Conservation (phyloP, 164 flowering plant species). For the Pachysandra terminalis region DNA sequence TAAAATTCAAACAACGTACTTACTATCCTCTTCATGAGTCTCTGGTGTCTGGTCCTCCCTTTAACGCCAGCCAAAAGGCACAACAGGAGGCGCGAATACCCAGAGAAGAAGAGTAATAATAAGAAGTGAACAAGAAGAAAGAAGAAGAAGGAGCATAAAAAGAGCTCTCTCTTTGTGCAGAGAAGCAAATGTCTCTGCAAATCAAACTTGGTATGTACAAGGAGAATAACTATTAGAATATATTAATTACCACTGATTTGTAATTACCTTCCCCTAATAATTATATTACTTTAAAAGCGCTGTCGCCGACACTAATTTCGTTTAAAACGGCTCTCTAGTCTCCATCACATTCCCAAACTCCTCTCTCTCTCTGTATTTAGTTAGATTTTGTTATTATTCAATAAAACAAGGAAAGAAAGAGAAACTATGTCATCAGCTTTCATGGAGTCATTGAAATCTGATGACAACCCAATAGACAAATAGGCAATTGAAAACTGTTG, state of each 20-base stretch:
- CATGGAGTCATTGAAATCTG: too few species aligned
- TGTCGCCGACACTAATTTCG: conserved; percentile 10
- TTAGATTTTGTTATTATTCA: too few species aligned
- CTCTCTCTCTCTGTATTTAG: neutral
- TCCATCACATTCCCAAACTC: too few species aligned
- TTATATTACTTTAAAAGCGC: neutral
- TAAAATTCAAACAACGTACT: conserved; percentile 55
- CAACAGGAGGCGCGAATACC: neutral
- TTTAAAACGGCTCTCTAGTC: conserved; percentile 11
- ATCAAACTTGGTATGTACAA: neutral
- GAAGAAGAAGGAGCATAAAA: conserved; percentile 10
- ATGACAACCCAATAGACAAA: too few species aligned
- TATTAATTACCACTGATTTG: neutral
- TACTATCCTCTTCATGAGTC: conserved; percentile 76
- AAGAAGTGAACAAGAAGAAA: conserved; percentile 11
- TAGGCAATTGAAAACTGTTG: too few species aligned
- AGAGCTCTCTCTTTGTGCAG: neutral
- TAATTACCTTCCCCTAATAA: conserved; percentile 2
- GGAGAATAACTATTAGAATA: neutral
- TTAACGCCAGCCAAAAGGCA: conserved; percentile 13
- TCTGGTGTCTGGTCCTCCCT: conserved; percentile 20
- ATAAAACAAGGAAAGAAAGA: too few species aligned
- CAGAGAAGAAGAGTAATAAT: conserved; percentile 1
- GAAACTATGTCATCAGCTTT: too few species aligned
- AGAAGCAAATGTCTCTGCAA: too few species aligned